Evolutionary conservation across 106 monocot genomes (phyloP).

Genomic region (Alisma plantagoaquatica): DNA sequence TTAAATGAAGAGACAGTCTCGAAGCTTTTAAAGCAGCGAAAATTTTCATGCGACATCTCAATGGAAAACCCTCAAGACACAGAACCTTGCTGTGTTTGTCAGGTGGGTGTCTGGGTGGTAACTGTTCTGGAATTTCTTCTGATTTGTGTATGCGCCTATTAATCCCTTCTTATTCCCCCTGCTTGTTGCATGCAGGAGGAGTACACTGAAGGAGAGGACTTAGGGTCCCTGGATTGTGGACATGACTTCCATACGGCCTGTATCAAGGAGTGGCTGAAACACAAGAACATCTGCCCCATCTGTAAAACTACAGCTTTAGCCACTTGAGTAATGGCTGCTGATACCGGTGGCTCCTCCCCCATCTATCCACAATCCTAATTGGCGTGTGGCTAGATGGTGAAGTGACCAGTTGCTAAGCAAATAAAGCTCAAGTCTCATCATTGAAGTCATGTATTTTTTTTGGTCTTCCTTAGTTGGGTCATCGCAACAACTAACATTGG

Average conservation of each 20-base stretch:
- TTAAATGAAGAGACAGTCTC: constrained; percentile 34
- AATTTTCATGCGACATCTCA: neutral
- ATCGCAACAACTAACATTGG: no score
- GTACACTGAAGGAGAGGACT: constrained; percentile 41
- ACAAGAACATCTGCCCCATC: constrained; percentile 69
- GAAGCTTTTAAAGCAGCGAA: constrained; percentile 24
- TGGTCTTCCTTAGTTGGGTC: no score
- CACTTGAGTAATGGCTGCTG: no score
- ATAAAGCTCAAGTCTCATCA: no score
- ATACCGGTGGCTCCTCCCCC: no score
- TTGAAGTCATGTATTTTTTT: no score
- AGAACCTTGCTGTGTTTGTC: constrained; percentile 33
- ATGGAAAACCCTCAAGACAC: neutral
- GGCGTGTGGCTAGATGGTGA: no score
- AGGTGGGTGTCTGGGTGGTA: no score
- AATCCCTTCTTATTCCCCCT: neutral
- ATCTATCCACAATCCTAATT: no score
- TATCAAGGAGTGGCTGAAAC: constrained; percentile 59
- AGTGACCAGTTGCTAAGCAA: no score
- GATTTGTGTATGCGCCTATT: neutral
- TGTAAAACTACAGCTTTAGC: constrained; percentile 51
- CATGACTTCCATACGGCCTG: constrained; percentile 67
- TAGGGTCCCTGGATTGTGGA: no score
- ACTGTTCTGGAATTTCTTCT: no score
- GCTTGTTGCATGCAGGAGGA: constrained; percentile 41